A percentile compares a stretch with the other conserved stretches of the same genome.
Evolutionary conservation across 257 asterid genomes (phyloP).

Genomic region (Gentiana macrophylla): DNA sequence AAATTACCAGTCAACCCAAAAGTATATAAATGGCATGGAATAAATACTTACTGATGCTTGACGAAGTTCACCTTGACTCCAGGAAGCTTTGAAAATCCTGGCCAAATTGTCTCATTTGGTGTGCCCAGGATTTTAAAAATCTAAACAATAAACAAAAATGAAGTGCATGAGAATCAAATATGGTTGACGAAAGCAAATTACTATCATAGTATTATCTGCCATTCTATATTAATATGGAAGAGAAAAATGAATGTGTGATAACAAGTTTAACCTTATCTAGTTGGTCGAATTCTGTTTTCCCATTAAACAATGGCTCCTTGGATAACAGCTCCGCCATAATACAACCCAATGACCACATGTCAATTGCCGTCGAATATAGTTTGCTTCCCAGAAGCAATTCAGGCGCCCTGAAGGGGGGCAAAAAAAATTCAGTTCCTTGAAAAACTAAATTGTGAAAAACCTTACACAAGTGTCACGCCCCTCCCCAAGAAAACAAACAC

Average conservation of each 20-base stretch:
- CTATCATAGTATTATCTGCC: background rate
- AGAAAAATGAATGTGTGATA: background rate
- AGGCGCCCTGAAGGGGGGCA: constrained; percentile 55
- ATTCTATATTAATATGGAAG: background rate
- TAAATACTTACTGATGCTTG: constrained; percentile 63
- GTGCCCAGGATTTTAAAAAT: constrained; percentile 74
- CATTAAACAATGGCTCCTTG: constrained; percentile 63
- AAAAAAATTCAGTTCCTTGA: background rate
- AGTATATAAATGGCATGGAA: constrained; percentile 18
- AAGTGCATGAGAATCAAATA: background rate
- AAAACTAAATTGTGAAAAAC: too few relatives aligned
- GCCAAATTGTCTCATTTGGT: constrained; percentile 86
- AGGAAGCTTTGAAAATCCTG: constrained; percentile 74
- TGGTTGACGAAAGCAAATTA: background rate
- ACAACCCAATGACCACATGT: constrained; percentile 97
- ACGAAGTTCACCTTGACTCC: constrained; percentile 71
- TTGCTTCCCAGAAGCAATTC: constrained; percentile 80
- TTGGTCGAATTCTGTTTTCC: constrained; percentile 68
- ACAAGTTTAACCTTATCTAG: constrained; percentile 57
- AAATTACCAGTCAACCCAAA: background rate
- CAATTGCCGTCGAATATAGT: constrained; percentile 79
- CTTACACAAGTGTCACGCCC: too few relatives aligned
- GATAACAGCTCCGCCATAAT: constrained; percentile 76
- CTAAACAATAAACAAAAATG: constrained; percentile 22
- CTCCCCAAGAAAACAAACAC: too few relatives aligned